Evolutionary conservation across 2,329 filamentous ascomycete species (phyloP).

Genomic region (Diaporthe eres): DNA sequence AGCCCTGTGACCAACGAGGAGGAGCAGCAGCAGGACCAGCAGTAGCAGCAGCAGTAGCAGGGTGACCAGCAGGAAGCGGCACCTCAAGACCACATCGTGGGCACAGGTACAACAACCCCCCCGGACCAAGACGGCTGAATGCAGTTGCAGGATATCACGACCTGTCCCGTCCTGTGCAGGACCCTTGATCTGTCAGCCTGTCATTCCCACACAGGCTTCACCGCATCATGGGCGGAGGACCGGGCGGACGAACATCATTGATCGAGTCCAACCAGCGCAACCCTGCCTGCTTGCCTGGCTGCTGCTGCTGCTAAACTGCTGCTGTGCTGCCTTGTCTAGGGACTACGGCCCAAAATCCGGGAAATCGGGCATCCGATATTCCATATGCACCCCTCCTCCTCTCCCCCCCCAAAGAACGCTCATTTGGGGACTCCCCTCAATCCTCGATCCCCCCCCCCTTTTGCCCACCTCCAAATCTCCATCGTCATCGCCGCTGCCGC

Average conservation of each 20-base stretch:
- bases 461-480: neutral
- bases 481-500: slow-evolving; percentile 24
- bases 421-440: neutral
- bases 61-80: neutral
- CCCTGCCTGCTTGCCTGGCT: slow-evolving; percentile 12
- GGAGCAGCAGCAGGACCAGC: too few species aligned
- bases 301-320: slow-evolving; percentile 14
- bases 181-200: slow-evolving; percentile 16
- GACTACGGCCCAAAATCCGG: slow-evolving; percentile 17
- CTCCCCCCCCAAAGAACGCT: neutral
- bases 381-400: neutral
- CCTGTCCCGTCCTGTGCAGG: slow-evolving; percentile 9
- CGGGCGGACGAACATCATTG: slow-evolving; percentile 10
- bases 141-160: slow-evolving; percentile 30
- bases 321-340: slow-evolving; percentile 28
- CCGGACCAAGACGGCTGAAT: slow-evolving; percentile 23
- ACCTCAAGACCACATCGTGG: neutral
- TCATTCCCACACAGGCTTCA: slow-evolving; percentile 26
- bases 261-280: slow-evolving; percentile 26
- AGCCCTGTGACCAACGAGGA: slow-evolving; percentile 3
- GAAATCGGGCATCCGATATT: slow-evolving; percentile 28
- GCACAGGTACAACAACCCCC: slow-evolving; percentile 4
- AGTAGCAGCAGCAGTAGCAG: neutral
- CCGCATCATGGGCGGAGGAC: slow-evolving; percentile 17
- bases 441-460: neutral